Evolutionary conservation across 768 basidiomycete genomes (phyloP).

Genomic region (Filobasidium wieringae): DNA sequence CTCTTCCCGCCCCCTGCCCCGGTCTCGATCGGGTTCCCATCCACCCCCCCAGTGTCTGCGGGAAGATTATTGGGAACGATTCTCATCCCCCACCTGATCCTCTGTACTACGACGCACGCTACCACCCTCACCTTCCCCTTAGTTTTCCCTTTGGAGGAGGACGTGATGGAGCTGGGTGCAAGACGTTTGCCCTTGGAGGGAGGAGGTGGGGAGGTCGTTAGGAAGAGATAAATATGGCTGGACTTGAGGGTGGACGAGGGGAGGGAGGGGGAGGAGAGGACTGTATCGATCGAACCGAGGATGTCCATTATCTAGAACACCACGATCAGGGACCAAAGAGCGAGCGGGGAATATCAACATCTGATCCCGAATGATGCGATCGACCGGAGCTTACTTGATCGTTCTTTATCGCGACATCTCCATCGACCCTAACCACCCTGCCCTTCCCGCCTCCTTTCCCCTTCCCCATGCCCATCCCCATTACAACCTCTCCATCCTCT

Average conservation of each 20-base stretch:
- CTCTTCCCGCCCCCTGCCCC: neutral
- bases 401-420: neutral
- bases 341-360: neutral
- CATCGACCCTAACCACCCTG: neutral
- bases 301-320: conserved; percentile 30
- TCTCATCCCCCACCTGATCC: conserved; percentile 32
- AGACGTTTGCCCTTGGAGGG: neutral
- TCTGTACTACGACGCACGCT: conserved; percentile 30
- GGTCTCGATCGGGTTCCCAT: conserved; percentile 8
- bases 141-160: neutral
- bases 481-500: conserved; percentile 23
- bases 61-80: conserved; percentile 19
- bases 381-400: neutral
- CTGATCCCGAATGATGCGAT: too few species aligned
- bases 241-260: conserved; percentile 23
- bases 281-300: conserved; percentile 30
- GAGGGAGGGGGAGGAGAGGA: conserved; percentile 32
- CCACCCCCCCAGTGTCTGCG: neutral
- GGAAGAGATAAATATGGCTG: conserved; percentile 35
- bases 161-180: neutral
- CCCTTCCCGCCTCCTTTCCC: conserved; percentile 18
- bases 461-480: conserved; percentile 10
- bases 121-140: conserved; percentile 27
- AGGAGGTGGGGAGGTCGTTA: conserved; percentile 29
- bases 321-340: neutral